phyloP scores from a whole-genome alignment of 208 protist species.

The Acanthamoeba castellanii region DNA sequence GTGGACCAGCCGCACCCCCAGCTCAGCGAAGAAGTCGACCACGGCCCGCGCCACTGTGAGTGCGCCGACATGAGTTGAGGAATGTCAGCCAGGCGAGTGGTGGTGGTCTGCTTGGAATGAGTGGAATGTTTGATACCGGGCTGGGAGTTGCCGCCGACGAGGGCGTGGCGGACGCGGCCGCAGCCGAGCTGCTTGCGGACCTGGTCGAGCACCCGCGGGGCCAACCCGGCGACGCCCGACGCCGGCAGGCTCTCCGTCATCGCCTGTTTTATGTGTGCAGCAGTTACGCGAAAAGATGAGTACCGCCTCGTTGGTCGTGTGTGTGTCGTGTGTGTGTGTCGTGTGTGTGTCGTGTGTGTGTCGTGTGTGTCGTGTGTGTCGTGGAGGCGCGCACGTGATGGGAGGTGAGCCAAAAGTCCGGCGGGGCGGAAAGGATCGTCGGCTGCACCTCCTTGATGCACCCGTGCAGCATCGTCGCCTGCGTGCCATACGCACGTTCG shows the following conservation, averaged over 20 bases:
- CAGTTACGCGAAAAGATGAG: background rate
- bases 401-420: slow-evolving; percentile 45
- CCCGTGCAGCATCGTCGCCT: background rate
- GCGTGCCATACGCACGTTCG: too few species aligned
- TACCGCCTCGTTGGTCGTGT: background rate
- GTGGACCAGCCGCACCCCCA: background rate
- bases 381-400: background rate
- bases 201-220: slow-evolving; percentile 8
- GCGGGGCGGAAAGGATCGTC: slow-evolving; percentile 47
- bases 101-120: background rate
- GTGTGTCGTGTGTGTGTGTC: background rate
- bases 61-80: background rate
- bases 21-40: slow-evolving; percentile 13
- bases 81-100: background rate
- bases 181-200: slow-evolving; percentile 22
- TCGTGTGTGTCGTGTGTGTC: background rate
- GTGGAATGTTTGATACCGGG: background rate
- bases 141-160: slow-evolving; percentile 64
- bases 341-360: background rate
- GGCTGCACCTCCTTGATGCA: slow-evolving; percentile 45
- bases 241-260: background rate
- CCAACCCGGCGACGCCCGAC: background rate
- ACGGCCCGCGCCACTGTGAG: background rate
- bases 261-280: background rate
- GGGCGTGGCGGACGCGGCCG: slow-evolving; percentile 4